phyloP scores from a whole-genome alignment of 108 stramenopile genomes.

The Fistulifera pelliculosa region DNA sequence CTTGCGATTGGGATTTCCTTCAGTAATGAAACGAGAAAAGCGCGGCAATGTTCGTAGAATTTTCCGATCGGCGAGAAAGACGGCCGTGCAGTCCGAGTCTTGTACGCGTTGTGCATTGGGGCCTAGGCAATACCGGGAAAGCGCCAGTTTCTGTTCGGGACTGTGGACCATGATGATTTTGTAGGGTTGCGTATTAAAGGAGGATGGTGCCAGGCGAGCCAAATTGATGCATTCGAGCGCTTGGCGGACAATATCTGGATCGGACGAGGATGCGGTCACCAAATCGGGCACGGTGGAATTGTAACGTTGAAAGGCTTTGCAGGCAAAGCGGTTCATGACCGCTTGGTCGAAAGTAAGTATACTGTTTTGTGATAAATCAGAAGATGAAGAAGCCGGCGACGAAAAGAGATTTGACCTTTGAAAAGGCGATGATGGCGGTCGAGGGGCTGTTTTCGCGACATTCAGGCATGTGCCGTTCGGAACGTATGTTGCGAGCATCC shows the following conservation, averaged over 20 bases:
- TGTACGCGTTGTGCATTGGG: constrained; percentile 79
- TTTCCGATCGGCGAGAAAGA: constrained; percentile 82
- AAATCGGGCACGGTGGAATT: constrained; percentile 12
- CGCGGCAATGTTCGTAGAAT: constrained; percentile 26
- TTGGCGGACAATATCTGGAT: constrained; percentile 29
- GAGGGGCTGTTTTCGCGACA: too few relatives aligned
- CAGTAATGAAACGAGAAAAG: constrained; percentile 23
- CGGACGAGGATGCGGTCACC: constrained; percentile 31
- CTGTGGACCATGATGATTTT: constrained; percentile 61
- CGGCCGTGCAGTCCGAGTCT: constrained; percentile 84
- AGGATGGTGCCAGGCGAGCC: constrained; percentile 62
- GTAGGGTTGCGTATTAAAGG: constrained; percentile 91
- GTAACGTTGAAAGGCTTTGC: constrained; percentile 28
- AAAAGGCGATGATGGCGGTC: too few relatives aligned
- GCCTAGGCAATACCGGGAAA: constrained; percentile 67
- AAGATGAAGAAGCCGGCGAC: too few relatives aligned
- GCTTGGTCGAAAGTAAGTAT: constrained; percentile 2
- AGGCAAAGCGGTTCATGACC: constrained; percentile 21
- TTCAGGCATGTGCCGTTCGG: too few relatives aligned
- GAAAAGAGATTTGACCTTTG: too few relatives aligned
- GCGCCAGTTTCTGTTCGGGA: constrained; percentile 35
- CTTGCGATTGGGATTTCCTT: neutral
- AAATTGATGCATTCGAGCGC: constrained; percentile 42
- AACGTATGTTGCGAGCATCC: too few relatives aligned
- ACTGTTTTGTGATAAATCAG: neutral